phyloP scores from a whole-genome alignment of 345 rosid species.

The Boechera divaricarpa region DNA sequence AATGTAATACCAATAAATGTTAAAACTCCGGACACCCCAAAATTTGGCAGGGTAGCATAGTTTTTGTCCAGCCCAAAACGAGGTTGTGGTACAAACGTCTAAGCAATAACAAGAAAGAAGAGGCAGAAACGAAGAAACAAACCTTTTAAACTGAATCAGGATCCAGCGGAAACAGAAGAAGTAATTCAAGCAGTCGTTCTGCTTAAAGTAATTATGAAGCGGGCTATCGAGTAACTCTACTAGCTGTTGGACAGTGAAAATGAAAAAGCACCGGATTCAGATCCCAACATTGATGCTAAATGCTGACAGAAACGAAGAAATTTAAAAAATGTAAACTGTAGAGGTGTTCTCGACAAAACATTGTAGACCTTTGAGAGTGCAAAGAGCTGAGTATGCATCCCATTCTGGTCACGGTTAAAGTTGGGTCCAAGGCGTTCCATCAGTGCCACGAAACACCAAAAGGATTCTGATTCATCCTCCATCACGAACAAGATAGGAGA shows the following conservation, averaged over 20 bases:
- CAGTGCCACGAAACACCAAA: conserved; percentile 95
- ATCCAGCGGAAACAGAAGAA: conserved; percentile 99
- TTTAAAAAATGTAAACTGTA: neutral
- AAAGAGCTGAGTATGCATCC: conserved; percentile 98
- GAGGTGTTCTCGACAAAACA: neutral
- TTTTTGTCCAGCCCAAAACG: neutral
- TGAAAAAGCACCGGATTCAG: conserved; percentile 30
- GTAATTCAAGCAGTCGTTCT: conserved; percentile 97
- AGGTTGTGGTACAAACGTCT: neutral
- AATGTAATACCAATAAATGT: neutral
- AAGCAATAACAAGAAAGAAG: conserved; percentile 5
- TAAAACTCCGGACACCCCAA: neutral
- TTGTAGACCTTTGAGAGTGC: conserved; percentile 87
- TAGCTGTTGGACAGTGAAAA: conserved; percentile 56
- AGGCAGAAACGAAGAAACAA: conserved; percentile 18
- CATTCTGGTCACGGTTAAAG: conserved; percentile 95
- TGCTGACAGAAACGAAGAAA: conserved; percentile 10
- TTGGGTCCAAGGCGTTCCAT: conserved; percentile 99
- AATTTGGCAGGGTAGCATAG: neutral
- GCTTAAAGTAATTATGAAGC: conserved; percentile 84
- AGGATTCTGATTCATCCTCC: conserved; percentile 89
- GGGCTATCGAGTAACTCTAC: conserved; percentile 93
- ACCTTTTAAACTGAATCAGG: conserved; percentile 97
- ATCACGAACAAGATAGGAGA: conserved; percentile 91
- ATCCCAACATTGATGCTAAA: conserved; percentile 26